phyloP scores from a whole-genome alignment of 441 rosid genomes.

The Corymbia citriodora region DNA sequence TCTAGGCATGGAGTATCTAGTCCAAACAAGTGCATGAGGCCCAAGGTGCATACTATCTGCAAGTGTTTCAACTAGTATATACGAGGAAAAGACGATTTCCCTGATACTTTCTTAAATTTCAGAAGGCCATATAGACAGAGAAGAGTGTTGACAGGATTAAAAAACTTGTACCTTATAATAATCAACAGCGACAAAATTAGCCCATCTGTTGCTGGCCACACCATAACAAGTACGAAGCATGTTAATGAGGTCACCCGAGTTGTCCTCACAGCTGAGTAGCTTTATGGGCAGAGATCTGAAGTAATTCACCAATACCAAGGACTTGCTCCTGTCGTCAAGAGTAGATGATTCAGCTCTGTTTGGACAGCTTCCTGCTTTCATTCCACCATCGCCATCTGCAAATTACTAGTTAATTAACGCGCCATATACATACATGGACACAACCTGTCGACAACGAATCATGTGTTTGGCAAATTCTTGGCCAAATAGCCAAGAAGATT shows the following conservation, averaged over 20 bases:
- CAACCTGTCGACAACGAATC: not conserved
- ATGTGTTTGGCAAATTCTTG: too few species aligned
- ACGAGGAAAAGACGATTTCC: not conserved
- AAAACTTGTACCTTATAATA: conserved; percentile 30
- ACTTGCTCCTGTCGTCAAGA: conserved; percentile 32
- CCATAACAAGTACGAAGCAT: conserved; percentile 35
- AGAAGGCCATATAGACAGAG: not conserved
- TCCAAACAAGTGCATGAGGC: not conserved
- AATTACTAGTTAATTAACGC: not conserved
- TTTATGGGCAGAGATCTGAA: conserved; percentile 28
- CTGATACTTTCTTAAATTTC: not conserved
- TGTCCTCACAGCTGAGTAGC: conserved; percentile 17
- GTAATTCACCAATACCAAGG: conserved; percentile 42
- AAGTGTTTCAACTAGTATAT: not conserved
- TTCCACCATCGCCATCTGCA: conserved; percentile 68
- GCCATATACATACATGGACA: not conserved
- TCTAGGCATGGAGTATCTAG: not conserved
- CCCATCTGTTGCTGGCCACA: conserved; percentile 36
- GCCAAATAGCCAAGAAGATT: not conserved
- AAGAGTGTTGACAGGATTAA: not conserved
- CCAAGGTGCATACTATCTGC: not conserved
- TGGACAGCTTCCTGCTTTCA: conserved; percentile 32
- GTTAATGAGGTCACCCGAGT: conserved; percentile 28
- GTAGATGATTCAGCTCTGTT: conserved; percentile 39
- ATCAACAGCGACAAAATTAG: conserved; percentile 48